Percentiles rank a stretch among this genome's conserved stretches.
Conservation (phyloP, 805 yeast genomes). For the Ogataea ramenticola region DNA sequence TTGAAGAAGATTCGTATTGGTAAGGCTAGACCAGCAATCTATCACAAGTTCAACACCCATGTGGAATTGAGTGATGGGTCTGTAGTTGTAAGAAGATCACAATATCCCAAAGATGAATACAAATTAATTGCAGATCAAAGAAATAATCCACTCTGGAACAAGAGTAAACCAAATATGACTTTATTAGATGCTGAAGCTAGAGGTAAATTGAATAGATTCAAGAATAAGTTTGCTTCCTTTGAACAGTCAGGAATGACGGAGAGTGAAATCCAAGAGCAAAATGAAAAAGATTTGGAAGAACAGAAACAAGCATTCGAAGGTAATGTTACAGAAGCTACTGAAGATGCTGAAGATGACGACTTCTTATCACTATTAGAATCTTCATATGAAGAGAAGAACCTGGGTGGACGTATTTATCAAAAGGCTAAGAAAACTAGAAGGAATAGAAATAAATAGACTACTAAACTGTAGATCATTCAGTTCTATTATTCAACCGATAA, state of each 20-base stretch:
- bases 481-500: too few species aligned
- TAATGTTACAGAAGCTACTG: conserved; percentile 16
- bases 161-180: conserved; percentile 68
- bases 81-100: conserved; percentile 74
- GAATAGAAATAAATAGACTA: not conserved
- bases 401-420: conserved; percentile 29
- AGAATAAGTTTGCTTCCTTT: conserved; percentile 53
- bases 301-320: conserved; percentile 22
- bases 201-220: conserved; percentile 72
- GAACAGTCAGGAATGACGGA: conserved; percentile 28
- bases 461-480: too few species aligned
- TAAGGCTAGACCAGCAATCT: conserved; percentile 89
- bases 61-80: conserved; percentile 96
- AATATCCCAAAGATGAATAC: conserved; percentile 80
- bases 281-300: conserved; percentile 20
- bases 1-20: conserved; percentile 66
- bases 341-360: conserved; percentile 28
- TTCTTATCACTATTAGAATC: conserved; percentile 55
- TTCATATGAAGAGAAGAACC: conserved; percentile 26
- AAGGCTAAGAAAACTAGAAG: conserved; percentile 22
- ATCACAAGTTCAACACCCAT: conserved; percentile 78
- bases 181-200: conserved; percentile 76
- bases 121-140: conserved; percentile 86
- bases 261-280: conserved; percentile 17
- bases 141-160: conserved; percentile 84